Evolutionary conservation across 306 rosid species (phyloP).

Genomic region (Medicago arabica): DNA sequence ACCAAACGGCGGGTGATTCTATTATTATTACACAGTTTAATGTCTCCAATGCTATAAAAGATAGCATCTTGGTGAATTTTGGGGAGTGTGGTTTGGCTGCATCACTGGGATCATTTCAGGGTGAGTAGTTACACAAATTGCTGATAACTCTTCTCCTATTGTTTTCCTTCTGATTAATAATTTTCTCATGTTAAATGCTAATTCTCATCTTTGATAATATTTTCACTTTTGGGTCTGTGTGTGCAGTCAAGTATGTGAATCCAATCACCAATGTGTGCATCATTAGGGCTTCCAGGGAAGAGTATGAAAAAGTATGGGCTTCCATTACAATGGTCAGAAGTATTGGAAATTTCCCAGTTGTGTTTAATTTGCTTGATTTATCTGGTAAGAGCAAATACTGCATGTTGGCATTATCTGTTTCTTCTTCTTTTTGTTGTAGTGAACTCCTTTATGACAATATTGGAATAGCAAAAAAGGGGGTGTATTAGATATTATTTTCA

Average conservation of each 20-base stretch:
- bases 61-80: constrained; percentile 73
- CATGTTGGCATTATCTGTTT: background rate
- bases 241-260: constrained; percentile 78
- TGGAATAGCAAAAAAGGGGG: background rate
- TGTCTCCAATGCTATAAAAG: constrained; percentile 70
- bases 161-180: background rate
- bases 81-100: constrained; percentile 93
- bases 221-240: background rate
- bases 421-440: background rate
- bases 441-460: background rate
- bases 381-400: constrained; percentile 56
- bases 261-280: constrained; percentile 79
- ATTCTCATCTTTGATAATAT: background rate
- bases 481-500: background rate
- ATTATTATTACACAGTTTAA: constrained; percentile 71
- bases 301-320: constrained; percentile 75
- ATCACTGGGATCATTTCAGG: constrained; percentile 72
- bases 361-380: constrained; percentile 70
- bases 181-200: background rate
- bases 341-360: constrained; percentile 66
- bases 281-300: constrained; percentile 74
- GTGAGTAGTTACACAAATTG: constrained; percentile 39
- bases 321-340: constrained; percentile 76
- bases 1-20: constrained; percentile 52
- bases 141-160: background rate